Evolutionary conservation across 306 rosid species (phyloP).

Genomic region (Rubus parviflorus): DNA sequence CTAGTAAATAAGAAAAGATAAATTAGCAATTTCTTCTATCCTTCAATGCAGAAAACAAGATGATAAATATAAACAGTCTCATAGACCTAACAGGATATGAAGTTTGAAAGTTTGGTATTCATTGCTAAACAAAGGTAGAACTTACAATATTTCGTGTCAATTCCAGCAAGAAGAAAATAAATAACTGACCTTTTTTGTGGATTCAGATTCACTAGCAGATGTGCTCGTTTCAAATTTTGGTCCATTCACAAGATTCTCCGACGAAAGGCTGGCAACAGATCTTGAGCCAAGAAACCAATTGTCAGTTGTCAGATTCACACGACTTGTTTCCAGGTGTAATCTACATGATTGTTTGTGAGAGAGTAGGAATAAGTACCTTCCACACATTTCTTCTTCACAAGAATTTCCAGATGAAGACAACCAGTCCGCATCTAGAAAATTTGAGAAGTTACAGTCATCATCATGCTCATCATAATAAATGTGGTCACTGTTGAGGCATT

Average conservation of each 20-base stretch:
- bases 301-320: constrained; percentile 3
- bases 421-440: constrained; percentile 72
- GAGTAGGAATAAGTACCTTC: constrained; percentile 50
- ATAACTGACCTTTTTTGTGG: constrained; percentile 57
- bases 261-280: constrained; percentile 58
- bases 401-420: constrained; percentile 90
- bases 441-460: constrained; percentile 66
- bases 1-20: constrained; percentile 33
- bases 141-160: neutral
- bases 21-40: neutral
- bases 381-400: constrained; percentile 75
- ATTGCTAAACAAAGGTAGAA: neutral
- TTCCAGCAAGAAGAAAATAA: constrained; percentile 5
- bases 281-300: constrained; percentile 37
- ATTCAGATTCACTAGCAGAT: constrained; percentile 61
- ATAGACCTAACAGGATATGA: neutral
- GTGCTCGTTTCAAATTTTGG: constrained; percentile 42
- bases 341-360: neutral
- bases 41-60: neutral
- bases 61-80: neutral
- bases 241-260: constrained; percentile 58
- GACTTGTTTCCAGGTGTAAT: neutral
- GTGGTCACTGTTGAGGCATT: constrained; percentile 44
- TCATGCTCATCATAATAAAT: constrained; percentile 68
- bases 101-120: neutral